Base-by-base conservation (phyloP, 1,139 yeast genomes). In the Ogataea hybrid region DNA sequence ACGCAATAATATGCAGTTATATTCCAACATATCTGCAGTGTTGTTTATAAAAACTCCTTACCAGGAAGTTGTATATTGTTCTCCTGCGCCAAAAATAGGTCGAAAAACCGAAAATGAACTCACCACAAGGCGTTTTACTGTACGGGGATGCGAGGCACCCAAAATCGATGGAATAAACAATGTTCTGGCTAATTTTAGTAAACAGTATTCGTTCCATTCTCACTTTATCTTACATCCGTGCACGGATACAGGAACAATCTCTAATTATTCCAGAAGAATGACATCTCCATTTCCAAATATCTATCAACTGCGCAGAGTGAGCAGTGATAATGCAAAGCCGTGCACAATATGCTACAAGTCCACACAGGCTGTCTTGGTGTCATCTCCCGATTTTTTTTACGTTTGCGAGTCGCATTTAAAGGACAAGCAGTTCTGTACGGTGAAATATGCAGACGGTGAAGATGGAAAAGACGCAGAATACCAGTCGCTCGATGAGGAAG, bases 341-440 rank as follows among this genome's bases (percentile, higher is more conserved):
- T 77, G 83, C 53, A 44, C 50, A 20, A 58, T 76, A 11, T 77
- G 83, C 58, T 76, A 61, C 56, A 75, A 73, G 50, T 71, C 78
- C 1, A 57, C 77, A 0, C 41, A 61, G 4, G 56, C 69, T 0
- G 81, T 77, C 3, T 53, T 77, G 29, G 57, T 77, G 6, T 62
- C 74, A 7, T 52, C 63, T 2, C 42, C 52, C 23, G 79, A 75
- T 52, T 76, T 74, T 63, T 74, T 77, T 55, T 75, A 75, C 51
- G 63, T 70, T 1, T 77, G 83, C 54, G 59, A 59, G 2, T 46
- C 61, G 9, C 82, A 77, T 57, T 57, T 76, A 33, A 53, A 51
- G 14, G 82, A 77, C 53, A 60, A 55, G 11, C 63, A 66, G 35
- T 77, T 75, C 56, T 73, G 77, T 37, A 39, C 27, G 4, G 35